Evolutionary conservation across 179 eudicot species (phyloP).

Genomic region (Spinacia oleracea): DNA sequence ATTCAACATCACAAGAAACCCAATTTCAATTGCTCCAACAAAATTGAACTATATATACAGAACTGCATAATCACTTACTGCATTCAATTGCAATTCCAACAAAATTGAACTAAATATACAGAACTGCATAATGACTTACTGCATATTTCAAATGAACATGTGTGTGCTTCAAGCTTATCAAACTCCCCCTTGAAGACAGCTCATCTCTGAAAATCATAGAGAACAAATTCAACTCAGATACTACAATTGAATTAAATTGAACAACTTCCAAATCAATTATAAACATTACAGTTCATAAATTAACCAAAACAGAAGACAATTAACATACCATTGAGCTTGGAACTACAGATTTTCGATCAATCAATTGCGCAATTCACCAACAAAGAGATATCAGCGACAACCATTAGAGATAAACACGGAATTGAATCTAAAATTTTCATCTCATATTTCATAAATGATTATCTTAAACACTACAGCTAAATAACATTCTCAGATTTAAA

Average conservation of each 20-base stretch:
- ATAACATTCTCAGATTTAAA: neutral
- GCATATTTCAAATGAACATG: neutral
- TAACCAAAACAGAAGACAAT: neutral
- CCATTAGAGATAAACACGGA: neutral
- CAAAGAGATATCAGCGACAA: neutral
- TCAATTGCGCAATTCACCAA: neutral
- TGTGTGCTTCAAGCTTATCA: slow-evolving; percentile 9
- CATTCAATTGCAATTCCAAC: neutral
- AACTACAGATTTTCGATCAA: too few species aligned
- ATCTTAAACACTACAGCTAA: neutral
- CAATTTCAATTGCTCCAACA: neutral
- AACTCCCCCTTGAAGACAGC: neutral
- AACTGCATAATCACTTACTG: too few species aligned
- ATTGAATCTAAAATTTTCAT: slow-evolving; percentile 15
- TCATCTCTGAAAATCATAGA: slow-evolving; percentile 8
- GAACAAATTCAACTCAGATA: neutral
- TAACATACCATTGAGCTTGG: slow-evolving; percentile 14
- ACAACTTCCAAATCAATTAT: too few species aligned
- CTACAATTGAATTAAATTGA: neutral
- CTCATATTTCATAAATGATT: slow-evolving; percentile 28
- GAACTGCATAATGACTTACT: slow-evolving; percentile 4
- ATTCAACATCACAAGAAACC: neutral
- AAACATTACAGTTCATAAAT: neutral
- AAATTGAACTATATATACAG: neutral
- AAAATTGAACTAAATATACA: neutral